Conservation (phyloP, 192 early-diverging fungal genomes). For the Coemansia sp. region DNA sequence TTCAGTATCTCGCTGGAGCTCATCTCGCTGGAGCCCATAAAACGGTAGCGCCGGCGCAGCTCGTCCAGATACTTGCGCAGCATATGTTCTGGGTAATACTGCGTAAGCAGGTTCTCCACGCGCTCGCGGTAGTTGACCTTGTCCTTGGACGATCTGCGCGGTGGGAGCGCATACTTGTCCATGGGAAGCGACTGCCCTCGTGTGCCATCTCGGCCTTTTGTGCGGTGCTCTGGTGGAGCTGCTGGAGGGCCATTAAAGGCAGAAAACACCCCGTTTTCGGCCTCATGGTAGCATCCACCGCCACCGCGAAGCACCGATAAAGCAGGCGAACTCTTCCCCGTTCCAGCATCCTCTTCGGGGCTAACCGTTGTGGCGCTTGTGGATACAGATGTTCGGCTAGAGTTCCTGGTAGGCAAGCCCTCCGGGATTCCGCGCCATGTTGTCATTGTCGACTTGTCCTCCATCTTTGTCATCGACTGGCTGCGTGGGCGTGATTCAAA, state of each 20-base stretch:
- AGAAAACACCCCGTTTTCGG: constrained; percentile 22
- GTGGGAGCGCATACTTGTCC: constrained; percentile 26
- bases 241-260: constrained; percentile 50
- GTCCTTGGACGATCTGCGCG: constrained; percentile 35
- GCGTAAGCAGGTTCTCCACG: constrained; percentile 45
- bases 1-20: constrained; percentile 40
- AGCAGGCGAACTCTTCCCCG: constrained; percentile 18
- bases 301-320: constrained; percentile 48
- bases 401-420: constrained; percentile 11
- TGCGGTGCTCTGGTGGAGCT: constrained; percentile 38
- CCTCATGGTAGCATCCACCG: constrained; percentile 12
- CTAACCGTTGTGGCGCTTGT: constrained; percentile 8
- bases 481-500: constrained; percentile 30
- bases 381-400: constrained; percentile 13
- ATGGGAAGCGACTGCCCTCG: constrained; percentile 24
- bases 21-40: constrained; percentile 52
- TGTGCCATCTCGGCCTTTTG: constrained; percentile 9
- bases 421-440: constrained; percentile 47
- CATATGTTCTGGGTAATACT: constrained; percentile 44
- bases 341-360: constrained; percentile 6
- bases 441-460: constrained; percentile 51
- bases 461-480: constrained; percentile 39
- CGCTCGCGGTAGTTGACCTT: constrained; percentile 50
- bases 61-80: constrained; percentile 50
- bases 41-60: constrained; percentile 50